Evolutionary conservation across 768 basidiomycete genomes (phyloP), one percentile per base, ranked within the genome.

Genomic region (Suillus alpinus): DNA sequence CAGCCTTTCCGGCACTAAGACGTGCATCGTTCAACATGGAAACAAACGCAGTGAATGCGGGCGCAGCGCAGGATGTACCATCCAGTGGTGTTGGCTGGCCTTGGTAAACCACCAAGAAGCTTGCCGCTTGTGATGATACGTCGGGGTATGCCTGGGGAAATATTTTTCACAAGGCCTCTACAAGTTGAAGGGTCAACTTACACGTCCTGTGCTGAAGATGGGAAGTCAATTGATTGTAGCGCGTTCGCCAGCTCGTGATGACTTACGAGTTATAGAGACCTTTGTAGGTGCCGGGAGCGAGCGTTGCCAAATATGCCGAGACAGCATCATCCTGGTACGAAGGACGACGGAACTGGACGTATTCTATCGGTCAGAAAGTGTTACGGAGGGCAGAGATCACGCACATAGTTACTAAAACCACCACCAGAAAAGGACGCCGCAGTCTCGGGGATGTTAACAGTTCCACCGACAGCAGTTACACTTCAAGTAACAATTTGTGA

Each of bases 391-490:
- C n/a, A 23, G 9, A 16, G n/a, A 18, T 31, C 4, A 77, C 81
- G 62, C 9, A 88, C 87, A 56, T 84, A 83, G 62, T 87, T 78
- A 67, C 87, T 89, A 74, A 91, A 92, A 3, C 89, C 89, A 39
- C 89, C 89, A 1, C 88, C 88, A 14, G 87, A 89, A 76, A 90
- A 87, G 63, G 58, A 69, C 0, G 81, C 82, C 0, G 83, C 85
- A 13, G 77, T 78, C 69, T 92, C 89, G 0, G 87, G 88, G 56
- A 88, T 73, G 47, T 73, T 62, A 20, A 71, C 72, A 1, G 89
- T 91, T 8, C 83, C 90, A 9, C 90, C 90, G 1, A 92, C 89
- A 4, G 86, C 63, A 3, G 90, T 92, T 13, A 90, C 86, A 62
- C 89, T 91, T 26, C 5, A 47, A 47, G 26, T 32, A n/a, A 10